Base-by-base conservation (phyloP, 441 rosid genomes). In the Mallotus repandus region DNA sequence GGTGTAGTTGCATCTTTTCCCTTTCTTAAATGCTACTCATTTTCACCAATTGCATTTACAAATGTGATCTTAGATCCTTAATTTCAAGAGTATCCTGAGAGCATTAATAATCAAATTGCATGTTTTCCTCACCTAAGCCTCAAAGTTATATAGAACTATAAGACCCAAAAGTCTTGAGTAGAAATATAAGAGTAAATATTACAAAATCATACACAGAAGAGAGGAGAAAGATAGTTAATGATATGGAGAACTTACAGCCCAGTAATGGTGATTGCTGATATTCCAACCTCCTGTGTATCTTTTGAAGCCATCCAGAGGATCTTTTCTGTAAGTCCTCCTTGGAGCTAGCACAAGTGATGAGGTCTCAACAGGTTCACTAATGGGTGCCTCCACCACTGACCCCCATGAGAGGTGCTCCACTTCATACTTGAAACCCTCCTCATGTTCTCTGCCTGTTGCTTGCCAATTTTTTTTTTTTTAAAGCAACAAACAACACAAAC, bases 201-300 rank as follows among this genome's bases (percentile, higher is more conserved):
- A 48, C 25, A 48, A 53, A 63, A 62, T 22, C 2, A 45, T 10
- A 13, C 52, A 19, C 21, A 69, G 48, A 15, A 16, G 35, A 63
- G 29, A 15, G 13, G 35, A 63, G 19, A 15, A 58, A 43, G 12
- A 15, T 1, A 48, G 19, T 45, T 49, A 2, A 14, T 19, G n/a
- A 52, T 2, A 19, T 10, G 61, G 48, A 11, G 50, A 72, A 74
- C 97, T 84, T 84, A 94, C 98, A 62, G 98, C 94, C 98, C 97
- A 94, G 76, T 94, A 94, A 82, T 92, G 98, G n/a, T 73, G 91
- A 8, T 87, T 85, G 38, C 86, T 85, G 66, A 92, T 85, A 76
- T 91, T 86, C 98, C 98, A 94, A 32, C 98, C 98, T 38, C 93
- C 92, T 8, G 89, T 74, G 70, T 92, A 94, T 80, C 74, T 82